Percentiles rank a stretch among this genome's conserved stretches.
Evolutionary conservation across 2,329 filamentous ascomycete genomes (phyloP).

Genomic region (Ilyonectria sp.): DNA sequence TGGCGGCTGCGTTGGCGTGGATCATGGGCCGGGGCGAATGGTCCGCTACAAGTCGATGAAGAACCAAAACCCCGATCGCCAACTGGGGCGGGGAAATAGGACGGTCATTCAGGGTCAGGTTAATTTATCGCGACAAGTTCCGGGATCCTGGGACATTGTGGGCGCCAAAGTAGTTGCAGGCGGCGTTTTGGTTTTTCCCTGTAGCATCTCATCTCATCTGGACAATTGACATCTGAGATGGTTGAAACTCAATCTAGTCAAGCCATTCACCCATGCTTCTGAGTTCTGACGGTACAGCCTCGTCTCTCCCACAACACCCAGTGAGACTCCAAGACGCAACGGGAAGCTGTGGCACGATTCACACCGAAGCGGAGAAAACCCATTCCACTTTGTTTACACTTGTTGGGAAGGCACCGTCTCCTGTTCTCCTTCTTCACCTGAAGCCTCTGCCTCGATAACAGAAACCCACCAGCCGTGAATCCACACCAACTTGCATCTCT

Average conservation of each 20-base stretch:
- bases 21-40: constrained; percentile 1
- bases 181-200: background rate
- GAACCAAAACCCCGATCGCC: constrained; percentile 3
- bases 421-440: background rate
- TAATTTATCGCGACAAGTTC: background rate
- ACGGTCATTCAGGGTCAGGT: background rate
- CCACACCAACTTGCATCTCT: background rate
- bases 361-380: background rate
- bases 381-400: background rate
- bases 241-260: no score
- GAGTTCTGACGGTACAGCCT: no score
- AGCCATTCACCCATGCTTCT: no score
- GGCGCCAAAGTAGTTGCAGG: no score
- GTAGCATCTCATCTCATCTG: no score
- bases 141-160: background rate
- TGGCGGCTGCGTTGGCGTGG: background rate
- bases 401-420: background rate
- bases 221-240: no score
- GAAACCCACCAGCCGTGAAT: background rate
- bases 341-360: background rate
- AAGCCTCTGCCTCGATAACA: constrained; percentile 1
- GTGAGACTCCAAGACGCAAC: background rate
- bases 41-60: background rate
- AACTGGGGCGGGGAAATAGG: background rate
- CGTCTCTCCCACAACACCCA: background rate